Evolutionary conservation across 1,284 basidiomycete species (phyloP).

Genomic region (Apiotrichum veenhuisii): DNA sequence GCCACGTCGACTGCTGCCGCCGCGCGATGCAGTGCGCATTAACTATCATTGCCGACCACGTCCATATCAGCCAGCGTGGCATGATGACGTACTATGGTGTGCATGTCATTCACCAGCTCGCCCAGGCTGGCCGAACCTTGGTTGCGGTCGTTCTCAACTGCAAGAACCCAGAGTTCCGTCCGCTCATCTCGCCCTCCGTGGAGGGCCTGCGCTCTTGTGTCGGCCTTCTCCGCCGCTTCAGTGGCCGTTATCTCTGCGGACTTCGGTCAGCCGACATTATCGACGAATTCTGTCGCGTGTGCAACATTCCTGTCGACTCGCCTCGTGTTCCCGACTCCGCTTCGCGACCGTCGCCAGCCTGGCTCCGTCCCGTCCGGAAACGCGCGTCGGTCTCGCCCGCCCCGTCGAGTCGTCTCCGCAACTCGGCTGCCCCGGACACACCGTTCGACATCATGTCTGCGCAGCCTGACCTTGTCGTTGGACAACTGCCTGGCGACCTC

Average conservation of each 20-base stretch:
- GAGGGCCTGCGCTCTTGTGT: constrained; percentile 81
- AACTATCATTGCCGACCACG: constrained; percentile 69
- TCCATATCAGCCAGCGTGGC: constrained; percentile 69
- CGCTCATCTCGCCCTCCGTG: constrained; percentile 70
- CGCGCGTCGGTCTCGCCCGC: constrained; percentile 43
- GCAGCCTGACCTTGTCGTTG: constrained; percentile 19
- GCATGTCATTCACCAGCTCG: constrained; percentile 86
- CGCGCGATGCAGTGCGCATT: constrained; percentile 60
- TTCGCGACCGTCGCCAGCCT: constrained; percentile 64
- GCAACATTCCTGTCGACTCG: constrained; percentile 76
- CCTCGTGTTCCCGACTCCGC: constrained; percentile 54
- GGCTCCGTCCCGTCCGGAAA: constrained; percentile 80
- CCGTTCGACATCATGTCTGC: constrained; percentile 27
- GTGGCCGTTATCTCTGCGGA: constrained; percentile 62
- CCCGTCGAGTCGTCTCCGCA: constrained; percentile 44
- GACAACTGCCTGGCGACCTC: constrained; percentile 28
- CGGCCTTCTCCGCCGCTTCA: constrained; percentile 60
- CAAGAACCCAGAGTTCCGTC: constrained; percentile 53
- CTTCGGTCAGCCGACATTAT: constrained; percentile 81
- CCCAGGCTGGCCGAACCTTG: constrained; percentile 83
- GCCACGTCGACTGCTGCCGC: constrained; percentile 47
- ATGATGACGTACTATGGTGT: constrained; percentile 92
- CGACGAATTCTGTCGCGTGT: constrained; percentile 88
- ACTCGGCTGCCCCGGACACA: constrained; percentile 50
- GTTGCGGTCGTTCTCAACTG: constrained; percentile 73